Base-by-base conservation (phyloP, 495 filamentous ascomycete genomes). In the Aspergillus funiculosus region DNA sequence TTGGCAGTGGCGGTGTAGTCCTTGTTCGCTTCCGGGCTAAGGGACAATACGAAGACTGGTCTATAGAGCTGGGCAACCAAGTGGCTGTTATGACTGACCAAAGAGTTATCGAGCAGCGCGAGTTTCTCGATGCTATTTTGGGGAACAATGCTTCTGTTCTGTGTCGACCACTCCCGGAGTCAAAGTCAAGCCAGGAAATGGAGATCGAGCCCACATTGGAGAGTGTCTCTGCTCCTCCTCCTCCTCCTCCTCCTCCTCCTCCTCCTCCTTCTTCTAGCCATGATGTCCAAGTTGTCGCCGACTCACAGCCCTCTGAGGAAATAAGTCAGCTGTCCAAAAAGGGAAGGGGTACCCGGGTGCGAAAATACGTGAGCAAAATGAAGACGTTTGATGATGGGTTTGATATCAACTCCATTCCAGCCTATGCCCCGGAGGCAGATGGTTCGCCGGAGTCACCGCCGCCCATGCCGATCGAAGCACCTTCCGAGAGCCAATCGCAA, bases 41-140 rank as follows among this genome's bases (percentile, higher is more conserved):
- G 47, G 77, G 77, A 5, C 59, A 70, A 3, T 70, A 76, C 39
- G 73, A 77, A 39, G 73, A 81, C 3, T 95, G 89, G 89, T 83
- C 74, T 11, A 73, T 74, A 32, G 66, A 83, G 15, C 76, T 94
- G 51, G 69, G 78, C 44, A 78, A 74, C 18, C 64, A 80, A 3
- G 77, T 90, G 31, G 84, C 87, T 5, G 53, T 80, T 20, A 71
- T 73, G 32, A 77, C 90, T 11, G 85, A 87, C 45, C 87, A 90
- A 54, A 79, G 87, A 3, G 79, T 90, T 15, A 82, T 96, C 36
- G 82, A 90, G 43, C 92, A 96, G 61, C 88, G 83, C 37, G 90
- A 95, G 51, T 95, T 98, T 49, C 73, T 98, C 6, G 89, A 95
- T 64, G 86, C 86, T 3, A 95, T 98, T 36, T 62, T 97, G 13